Percentiles rank a stretch among this genome's conserved stretches.
These are phyloP conservation scores for Schwanniomyces polymorphus DNA, from an alignment of 805 yeast species.

Conservation along the genomic window DNA sequence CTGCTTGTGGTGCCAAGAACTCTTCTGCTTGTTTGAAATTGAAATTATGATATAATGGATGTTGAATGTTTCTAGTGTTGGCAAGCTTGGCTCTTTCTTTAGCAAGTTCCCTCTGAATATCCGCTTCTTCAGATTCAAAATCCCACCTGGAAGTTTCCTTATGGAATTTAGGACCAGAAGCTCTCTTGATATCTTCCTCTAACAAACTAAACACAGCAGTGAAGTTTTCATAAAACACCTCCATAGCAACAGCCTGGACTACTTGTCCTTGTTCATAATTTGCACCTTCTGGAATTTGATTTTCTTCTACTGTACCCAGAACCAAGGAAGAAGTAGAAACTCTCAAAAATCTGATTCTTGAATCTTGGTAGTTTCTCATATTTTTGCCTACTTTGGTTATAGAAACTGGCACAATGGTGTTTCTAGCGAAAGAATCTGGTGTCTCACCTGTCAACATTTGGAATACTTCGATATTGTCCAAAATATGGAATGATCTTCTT, in stretches of 20 bases:
- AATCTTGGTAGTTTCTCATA: slow-evolving; percentile 51
- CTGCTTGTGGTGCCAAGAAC: slow-evolving; percentile 79
- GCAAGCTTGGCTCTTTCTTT: slow-evolving; percentile 67
- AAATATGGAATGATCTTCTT: slow-evolving; percentile 65
- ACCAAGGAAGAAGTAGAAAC: slow-evolving; percentile 42
- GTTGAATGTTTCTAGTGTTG: slow-evolving; percentile 79
- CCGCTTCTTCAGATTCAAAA: slow-evolving; percentile 68
- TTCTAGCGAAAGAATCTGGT: slow-evolving; percentile 62
- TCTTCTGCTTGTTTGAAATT: slow-evolving; percentile 89
- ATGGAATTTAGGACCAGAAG: slow-evolving; percentile 44
- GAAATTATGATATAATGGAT: slow-evolving; percentile 85
- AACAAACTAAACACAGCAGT: slow-evolving; percentile 72
- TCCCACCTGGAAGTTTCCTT: slow-evolving; percentile 79
- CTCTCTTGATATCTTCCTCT: slow-evolving; percentile 61
- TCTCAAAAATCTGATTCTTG: slow-evolving; percentile 38
- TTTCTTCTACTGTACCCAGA: slow-evolving; percentile 47
- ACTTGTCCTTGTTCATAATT: slow-evolving; percentile 68
- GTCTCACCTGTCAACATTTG: slow-evolving; percentile 89
- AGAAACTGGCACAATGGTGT: slow-evolving; percentile 73
- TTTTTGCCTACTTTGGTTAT: slow-evolving; percentile 69
- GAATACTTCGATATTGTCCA: slow-evolving; percentile 75
- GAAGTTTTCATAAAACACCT: slow-evolving; percentile 72
- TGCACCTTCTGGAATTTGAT: slow-evolving; percentile 44
- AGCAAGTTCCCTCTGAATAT: slow-evolving; percentile 55
- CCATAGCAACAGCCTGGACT: slow-evolving; percentile 75